Conservation (phyloP, 2,329 filamentous ascomycete species). For the Calonectria pseudoturangicola region DNA sequence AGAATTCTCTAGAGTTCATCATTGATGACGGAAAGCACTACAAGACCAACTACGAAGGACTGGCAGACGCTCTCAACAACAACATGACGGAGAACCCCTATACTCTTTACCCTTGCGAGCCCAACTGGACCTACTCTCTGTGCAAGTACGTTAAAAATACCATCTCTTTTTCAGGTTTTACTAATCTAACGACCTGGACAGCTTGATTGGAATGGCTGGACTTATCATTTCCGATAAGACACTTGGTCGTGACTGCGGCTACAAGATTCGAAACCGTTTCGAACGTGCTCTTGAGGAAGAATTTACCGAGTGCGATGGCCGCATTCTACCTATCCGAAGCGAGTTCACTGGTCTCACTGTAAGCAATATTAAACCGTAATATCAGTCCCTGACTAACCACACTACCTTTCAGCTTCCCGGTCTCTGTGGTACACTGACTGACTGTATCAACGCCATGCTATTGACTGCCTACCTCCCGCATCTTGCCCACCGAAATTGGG, state of each 20-base stretch:
- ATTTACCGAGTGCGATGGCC: constrained; percentile 39
- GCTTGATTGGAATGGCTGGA: constrained; percentile 38
- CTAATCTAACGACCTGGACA: not conserved
- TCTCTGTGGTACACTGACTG: constrained; percentile 37
- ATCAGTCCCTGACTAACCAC: not conserved
- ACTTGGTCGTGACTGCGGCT: constrained; percentile 31
- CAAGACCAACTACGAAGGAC: constrained; percentile 46
- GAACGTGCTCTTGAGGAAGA: constrained; percentile 38
- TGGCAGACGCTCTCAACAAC: constrained; percentile 40
- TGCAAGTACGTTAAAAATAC: constrained; percentile 33
- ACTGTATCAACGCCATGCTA: constrained; percentile 40
- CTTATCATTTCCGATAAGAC: constrained; percentile 39
- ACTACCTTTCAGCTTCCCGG: constrained; percentile 28
- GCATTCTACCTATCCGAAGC: constrained; percentile 39
- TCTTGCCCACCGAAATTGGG: constrained; percentile 38
- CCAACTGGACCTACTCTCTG: constrained; percentile 39
- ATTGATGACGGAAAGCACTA: constrained; percentile 43
- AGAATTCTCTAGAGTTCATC: constrained; percentile 39
- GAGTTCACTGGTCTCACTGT: constrained; percentile 37
- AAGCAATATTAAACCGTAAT: not conserved
- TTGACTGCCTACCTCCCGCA: constrained; percentile 39
- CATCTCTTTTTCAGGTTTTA: not conserved
- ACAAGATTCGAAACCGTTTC: constrained; percentile 38
- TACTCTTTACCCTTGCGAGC: constrained; percentile 38
- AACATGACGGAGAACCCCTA: constrained; percentile 44